phyloP scores from a whole-genome alignment of 2,329 filamentous ascomycete species.

The Cladosporium sp. region DNA sequence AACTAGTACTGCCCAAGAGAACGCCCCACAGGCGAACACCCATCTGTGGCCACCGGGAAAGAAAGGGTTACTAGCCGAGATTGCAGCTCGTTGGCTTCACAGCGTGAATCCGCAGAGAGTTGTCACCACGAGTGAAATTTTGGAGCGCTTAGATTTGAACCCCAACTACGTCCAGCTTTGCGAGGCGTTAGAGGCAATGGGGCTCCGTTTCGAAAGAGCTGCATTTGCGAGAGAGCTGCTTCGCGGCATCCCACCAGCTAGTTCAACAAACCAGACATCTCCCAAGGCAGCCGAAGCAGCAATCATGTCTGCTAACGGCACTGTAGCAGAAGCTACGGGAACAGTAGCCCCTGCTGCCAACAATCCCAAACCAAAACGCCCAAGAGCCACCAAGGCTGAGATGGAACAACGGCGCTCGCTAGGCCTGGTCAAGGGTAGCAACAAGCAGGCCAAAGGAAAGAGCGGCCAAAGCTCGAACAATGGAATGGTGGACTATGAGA shows the following conservation, averaged over 20 bases:
- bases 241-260: constrained; percentile 47
- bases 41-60: constrained; percentile 57
- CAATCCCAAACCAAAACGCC: neutral
- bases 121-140: constrained; percentile 45
- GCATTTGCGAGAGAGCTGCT: constrained; percentile 56
- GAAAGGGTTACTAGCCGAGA: constrained; percentile 53
- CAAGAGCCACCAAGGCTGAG: constrained; percentile 9
- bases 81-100: constrained; percentile 52
- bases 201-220: constrained; percentile 54
- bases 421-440: neutral
- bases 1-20: neutral
- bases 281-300: neutral
- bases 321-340: constrained; percentile 25
- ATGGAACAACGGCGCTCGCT: constrained; percentile 11
- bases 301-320: constrained; percentile 22
- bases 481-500: constrained; percentile 32
- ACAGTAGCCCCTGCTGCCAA: neutral
- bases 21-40: constrained; percentile 17
- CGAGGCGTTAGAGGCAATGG: constrained; percentile 53
- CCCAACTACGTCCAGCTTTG: constrained; percentile 60
- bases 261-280: constrained; percentile 27
- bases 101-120: constrained; percentile 49
- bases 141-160: constrained; percentile 53
- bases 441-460: constrained; percentile 1
- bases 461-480: neutral